phyloP scores from a whole-genome alignment of 176 grass and related monocot species.

The Rhynchospora pubera region DNA sequence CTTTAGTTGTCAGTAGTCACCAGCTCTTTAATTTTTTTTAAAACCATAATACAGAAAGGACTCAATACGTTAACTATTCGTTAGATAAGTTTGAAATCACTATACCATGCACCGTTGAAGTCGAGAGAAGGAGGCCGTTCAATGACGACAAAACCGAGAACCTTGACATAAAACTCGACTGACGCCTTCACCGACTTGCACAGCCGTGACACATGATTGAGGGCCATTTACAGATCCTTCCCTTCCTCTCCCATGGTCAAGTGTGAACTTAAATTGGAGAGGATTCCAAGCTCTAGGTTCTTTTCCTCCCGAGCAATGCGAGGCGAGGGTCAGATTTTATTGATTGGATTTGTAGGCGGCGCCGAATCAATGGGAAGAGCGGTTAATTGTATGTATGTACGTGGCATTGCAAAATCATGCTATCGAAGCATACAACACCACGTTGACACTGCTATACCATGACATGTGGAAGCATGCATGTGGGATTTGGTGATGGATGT shows the following conservation, averaged over 20 bases:
- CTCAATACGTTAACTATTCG: too few species aligned
- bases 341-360: background rate
- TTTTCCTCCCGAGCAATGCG: background rate
- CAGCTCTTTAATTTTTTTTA: too few species aligned
- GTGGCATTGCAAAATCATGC: background rate
- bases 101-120: slow-evolving; percentile 65
- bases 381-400: background rate
- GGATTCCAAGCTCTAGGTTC: background rate
- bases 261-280: background rate
- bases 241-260: slow-evolving; percentile 36
- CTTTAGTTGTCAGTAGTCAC: too few species aligned
- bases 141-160: slow-evolving; percentile 62
- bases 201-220: slow-evolving; percentile 69
- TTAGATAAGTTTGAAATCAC: background rate
- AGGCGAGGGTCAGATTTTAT: background rate
- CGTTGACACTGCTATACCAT: too few species aligned
- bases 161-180: slow-evolving; percentile 57
- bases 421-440: background rate
- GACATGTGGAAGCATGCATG: too few species aligned
- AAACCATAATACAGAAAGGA: too few species aligned
- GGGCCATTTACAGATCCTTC: slow-evolving; percentile 31
- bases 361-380: background rate
- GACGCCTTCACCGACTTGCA: slow-evolving; percentile 53
- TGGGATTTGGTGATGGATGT: background rate
- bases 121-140: slow-evolving; percentile 52